phyloP scores from a whole-genome alignment of 129 eudicot species.

The Helianthus tuberosus region DNA sequence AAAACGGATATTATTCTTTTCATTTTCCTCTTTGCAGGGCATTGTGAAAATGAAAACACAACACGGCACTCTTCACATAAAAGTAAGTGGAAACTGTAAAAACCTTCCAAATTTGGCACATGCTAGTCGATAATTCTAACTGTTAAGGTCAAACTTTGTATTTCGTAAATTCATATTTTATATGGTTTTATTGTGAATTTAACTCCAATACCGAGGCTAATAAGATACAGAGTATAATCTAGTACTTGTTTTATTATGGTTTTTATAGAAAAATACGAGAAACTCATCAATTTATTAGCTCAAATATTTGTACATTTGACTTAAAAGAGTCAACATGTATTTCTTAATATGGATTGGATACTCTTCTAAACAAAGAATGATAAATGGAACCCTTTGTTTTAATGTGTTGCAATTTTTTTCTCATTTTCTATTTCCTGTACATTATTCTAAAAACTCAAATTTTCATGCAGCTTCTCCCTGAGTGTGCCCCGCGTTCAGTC shows the following conservation, averaged over 20 bases:
- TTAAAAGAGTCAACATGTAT: not conserved
- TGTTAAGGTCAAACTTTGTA: conserved; percentile 8
- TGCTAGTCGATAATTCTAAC: conserved; percentile 10
- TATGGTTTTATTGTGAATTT: not conserved
- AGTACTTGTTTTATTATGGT: too few species aligned
- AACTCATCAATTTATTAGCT: not conserved
- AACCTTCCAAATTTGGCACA: conserved; percentile 15
- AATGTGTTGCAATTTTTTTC: not conserved
- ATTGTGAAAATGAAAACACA: conserved; percentile 78
- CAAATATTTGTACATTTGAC: not conserved
- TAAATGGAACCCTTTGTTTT: not conserved
- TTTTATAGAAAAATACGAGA: not conserved
- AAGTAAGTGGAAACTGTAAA: conserved; percentile 48
- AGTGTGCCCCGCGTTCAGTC: conserved; percentile 87
- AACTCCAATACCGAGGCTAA: not conserved
- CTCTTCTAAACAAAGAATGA: not conserved
- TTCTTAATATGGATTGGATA: not conserved
- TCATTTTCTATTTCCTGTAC: not conserved
- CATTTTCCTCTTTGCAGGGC: conserved; percentile 52
- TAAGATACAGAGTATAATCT: not conserved
- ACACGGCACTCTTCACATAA: conserved; percentile 72
- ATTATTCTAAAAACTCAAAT: conserved; percentile 4
- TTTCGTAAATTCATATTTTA: not conserved
- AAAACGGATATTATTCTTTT: not conserved
- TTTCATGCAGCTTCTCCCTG: conserved; percentile 78